phyloP scores from a whole-genome alignment of 202 grass and related monocot genomes.

The Eragrostis tef region DNA sequence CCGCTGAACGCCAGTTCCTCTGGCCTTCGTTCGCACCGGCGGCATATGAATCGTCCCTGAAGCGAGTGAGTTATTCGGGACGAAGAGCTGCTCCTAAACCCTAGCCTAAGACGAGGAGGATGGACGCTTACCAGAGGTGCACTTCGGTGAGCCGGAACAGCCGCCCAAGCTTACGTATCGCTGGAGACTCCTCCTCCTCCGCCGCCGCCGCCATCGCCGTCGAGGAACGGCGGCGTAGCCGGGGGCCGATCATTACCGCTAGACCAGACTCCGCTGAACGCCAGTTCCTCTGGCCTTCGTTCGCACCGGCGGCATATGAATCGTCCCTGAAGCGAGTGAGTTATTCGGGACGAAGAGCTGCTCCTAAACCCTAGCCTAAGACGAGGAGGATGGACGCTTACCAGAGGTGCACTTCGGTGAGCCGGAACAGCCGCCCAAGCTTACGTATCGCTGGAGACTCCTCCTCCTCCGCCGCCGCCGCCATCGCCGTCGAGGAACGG shows the following conservation, averaged over 20 bases:
- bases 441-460: conserved; percentile 46
- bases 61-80: conserved; percentile 8
- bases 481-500: no score
- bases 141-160: conserved; percentile 71
- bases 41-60: conserved; percentile 64
- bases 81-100: not conserved
- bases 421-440: conserved; percentile 60
- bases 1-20: conserved; percentile 36
- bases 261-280: conserved; percentile 8
- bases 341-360: not conserved
- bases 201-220: conserved; percentile 1
- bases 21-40: conserved; percentile 9
- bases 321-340: conserved; percentile 62
- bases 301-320: conserved; percentile 33
- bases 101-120: not conserved
- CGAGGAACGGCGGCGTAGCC: no score
- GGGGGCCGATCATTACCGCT: no score
- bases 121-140: conserved; percentile 56
- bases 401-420: conserved; percentile 74
- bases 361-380: not conserved
- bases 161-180: conserved; percentile 54
- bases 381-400: conserved; percentile 9
- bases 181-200: conserved; percentile 40
- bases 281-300: conserved; percentile 35
- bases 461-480: conserved; percentile 37